Conservation (phyloP, 2,329 filamentous ascomycete species). For the Stemphylium vesicarium region DNA sequence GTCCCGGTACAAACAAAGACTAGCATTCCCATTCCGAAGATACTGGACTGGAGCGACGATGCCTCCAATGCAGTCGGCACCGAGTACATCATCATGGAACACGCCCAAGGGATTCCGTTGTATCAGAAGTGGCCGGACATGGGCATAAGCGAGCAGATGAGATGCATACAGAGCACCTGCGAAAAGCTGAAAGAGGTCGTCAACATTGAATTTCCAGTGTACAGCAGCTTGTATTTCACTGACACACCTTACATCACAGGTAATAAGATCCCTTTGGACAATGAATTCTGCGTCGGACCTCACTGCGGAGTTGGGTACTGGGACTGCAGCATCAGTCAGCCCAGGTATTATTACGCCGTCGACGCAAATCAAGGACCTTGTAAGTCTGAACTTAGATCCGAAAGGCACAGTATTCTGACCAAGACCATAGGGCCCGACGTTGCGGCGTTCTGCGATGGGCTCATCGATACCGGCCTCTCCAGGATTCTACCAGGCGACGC, state of each 20-base stretch:
- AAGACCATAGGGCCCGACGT: slow-evolving; percentile 44
- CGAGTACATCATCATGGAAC: slow-evolving; percentile 52
- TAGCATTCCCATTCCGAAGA: slow-evolving; percentile 50
- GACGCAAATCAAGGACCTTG: slow-evolving; percentile 49
- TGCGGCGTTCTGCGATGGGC: slow-evolving; percentile 43
- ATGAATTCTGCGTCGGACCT: slow-evolving; percentile 41
- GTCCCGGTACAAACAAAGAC: slow-evolving; percentile 48
- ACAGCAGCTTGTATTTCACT: slow-evolving; percentile 45
- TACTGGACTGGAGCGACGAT: slow-evolving; percentile 54
- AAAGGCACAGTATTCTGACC: slow-evolving; percentile 13
- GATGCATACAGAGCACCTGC: slow-evolving; percentile 39
- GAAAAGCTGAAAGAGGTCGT: slow-evolving; percentile 40
- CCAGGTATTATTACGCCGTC: slow-evolving; percentile 43
- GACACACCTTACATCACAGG: slow-evolving; percentile 21
- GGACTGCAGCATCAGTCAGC: slow-evolving; percentile 39
- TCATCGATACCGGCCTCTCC: slow-evolving; percentile 50
- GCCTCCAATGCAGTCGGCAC: slow-evolving; percentile 40
- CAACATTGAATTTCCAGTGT: slow-evolving; percentile 47
- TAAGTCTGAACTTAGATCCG: slow-evolving; percentile 30
- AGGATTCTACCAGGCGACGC: slow-evolving; percentile 38
- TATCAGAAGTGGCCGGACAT: slow-evolving; percentile 45
- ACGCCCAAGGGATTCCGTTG: slow-evolving; percentile 43
- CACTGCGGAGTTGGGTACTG: slow-evolving; percentile 41
- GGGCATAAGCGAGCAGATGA: slow-evolving; percentile 8
- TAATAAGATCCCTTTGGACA: slow-evolving; percentile 15